phyloP scores from a whole-genome alignment of 768 basidiomycete species.

The Naganishia onofrii region DNA sequence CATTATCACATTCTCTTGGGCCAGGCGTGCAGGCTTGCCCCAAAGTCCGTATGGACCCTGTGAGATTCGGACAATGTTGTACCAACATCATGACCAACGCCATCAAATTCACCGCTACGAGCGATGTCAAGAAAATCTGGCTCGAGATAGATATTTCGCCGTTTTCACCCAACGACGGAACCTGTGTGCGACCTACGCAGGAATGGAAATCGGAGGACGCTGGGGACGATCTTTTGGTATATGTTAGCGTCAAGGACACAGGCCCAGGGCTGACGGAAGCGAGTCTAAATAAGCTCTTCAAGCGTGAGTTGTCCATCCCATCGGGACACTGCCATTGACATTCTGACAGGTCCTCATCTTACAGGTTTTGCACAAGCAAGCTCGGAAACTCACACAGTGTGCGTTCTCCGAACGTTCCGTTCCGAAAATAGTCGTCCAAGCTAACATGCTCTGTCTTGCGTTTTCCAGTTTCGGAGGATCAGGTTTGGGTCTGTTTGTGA shows the following conservation, averaged over 20 bases:
- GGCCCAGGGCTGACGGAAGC: constrained; percentile 48
- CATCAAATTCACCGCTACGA: constrained; percentile 47
- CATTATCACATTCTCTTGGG: constrained; percentile 47
- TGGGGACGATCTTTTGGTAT: constrained; percentile 42
- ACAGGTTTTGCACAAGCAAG: constrained; percentile 25
- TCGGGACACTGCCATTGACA: constrained; percentile 35
- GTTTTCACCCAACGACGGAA: constrained; percentile 41
- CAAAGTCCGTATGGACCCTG: constrained; percentile 43
- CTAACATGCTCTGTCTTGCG: too few relatives aligned
- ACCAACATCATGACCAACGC: constrained; percentile 52
- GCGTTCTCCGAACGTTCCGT: too few relatives aligned
- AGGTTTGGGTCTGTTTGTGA: constrained; percentile 50
- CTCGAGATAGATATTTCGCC: constrained; percentile 49
- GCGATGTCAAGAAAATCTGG: constrained; percentile 39
- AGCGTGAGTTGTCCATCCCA: constrained; percentile 7
- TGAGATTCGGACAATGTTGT: constrained; percentile 47
- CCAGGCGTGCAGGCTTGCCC: constrained; percentile 39
- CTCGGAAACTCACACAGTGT: constrained; percentile 21
- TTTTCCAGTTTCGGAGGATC: constrained; percentile 43
- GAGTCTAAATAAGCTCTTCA: constrained; percentile 46
- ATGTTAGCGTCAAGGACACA: constrained; percentile 44
- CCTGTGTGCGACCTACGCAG: constrained; percentile 43
- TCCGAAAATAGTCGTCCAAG: too few relatives aligned
- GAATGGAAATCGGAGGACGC: constrained; percentile 32
- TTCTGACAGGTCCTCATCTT: constrained; percentile 1